Evolutionary conservation across 2,329 filamentous ascomycete species (phyloP).

Genomic region (Colletotrichum cereale): DNA sequence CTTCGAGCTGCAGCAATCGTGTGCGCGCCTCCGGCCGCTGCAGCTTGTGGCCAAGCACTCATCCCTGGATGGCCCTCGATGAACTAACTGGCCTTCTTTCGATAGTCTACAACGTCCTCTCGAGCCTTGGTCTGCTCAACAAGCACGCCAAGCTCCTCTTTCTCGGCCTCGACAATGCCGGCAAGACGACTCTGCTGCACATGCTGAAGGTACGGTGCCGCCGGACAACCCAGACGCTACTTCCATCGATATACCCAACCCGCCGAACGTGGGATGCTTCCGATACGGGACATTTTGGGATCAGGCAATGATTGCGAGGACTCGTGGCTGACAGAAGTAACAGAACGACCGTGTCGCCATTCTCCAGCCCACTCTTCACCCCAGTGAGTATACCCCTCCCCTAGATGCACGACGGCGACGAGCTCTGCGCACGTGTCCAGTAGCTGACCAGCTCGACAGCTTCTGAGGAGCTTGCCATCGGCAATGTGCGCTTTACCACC

Average conservation of each 20-base stretch:
- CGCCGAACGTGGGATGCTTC: conserved; percentile 18
- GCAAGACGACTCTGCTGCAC: conserved; percentile 93
- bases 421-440: conserved; percentile 43
- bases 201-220: conserved; percentile 86
- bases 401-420: conserved; percentile 1
- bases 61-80: conserved; percentile 24
- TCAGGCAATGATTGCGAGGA: conserved; percentile 43
- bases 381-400: conserved; percentile 70
- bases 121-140: conserved; percentile 89
- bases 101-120: conserved; percentile 87
- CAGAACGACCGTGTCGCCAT: conserved; percentile 94
- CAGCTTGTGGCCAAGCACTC: conserved; percentile 30
- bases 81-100: conserved; percentile 47
- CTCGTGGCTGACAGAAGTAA: conserved; percentile 16
- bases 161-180: conserved; percentile 92
- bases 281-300: conserved; percentile 2
- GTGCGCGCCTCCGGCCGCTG: conserved; percentile 41
- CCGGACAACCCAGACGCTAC: neutral
- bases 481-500: conserved; percentile 93
- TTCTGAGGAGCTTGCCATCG: conserved; percentile 92
- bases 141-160: conserved; percentile 97
- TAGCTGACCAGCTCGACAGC: conserved; percentile 60
- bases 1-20: conserved; percentile 21
- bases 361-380: conserved; percentile 90
- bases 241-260: neutral